phyloP scores from a whole-genome alignment of 306 rosid species.

The Acmispon strigosus region DNA sequence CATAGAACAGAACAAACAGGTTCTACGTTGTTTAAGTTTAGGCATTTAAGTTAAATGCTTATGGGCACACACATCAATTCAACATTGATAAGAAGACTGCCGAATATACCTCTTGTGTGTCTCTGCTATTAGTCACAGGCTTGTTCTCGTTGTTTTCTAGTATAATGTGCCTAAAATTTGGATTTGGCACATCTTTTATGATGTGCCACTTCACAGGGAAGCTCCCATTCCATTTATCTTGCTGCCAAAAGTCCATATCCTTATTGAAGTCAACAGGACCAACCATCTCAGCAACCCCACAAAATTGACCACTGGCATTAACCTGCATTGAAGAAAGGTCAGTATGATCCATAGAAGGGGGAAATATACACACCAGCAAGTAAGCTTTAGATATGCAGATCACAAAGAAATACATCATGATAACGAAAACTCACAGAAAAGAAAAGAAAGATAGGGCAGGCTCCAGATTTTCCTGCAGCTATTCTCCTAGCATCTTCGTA shows the following conservation, averaged over 20 bases:
- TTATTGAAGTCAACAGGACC: constrained; percentile 83
- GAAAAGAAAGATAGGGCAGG: constrained; percentile 81
- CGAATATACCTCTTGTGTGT: constrained; percentile 79
- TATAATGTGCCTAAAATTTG: constrained; percentile 75
- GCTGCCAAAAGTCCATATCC: constrained; percentile 99
- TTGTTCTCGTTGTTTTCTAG: constrained; percentile 90
- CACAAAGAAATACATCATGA: not conserved
- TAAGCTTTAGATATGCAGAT: not conserved
- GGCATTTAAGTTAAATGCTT: not conserved
- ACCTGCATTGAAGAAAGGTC: constrained; percentile 43
- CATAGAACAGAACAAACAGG: not conserved
- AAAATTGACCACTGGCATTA: constrained; percentile 93
- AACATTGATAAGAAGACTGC: not conserved
- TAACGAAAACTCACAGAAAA: constrained; percentile 65
- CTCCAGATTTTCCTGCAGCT: constrained; percentile 52
- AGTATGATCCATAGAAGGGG: constrained; percentile 1
- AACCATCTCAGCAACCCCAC: constrained; percentile 90
- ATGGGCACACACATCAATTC: not conserved
- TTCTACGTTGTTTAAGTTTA: not conserved
- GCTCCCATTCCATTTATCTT: constrained; percentile 97
- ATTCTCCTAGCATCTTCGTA: constrained; percentile 66
- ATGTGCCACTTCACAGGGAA: constrained; percentile 94
- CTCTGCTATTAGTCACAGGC: constrained; percentile 96
- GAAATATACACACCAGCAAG: not conserved
- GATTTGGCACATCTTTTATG: constrained; percentile 82